Base-by-base conservation (phyloP, 139 green algal genomes). In the Chlamydomonas applanata region DNA sequence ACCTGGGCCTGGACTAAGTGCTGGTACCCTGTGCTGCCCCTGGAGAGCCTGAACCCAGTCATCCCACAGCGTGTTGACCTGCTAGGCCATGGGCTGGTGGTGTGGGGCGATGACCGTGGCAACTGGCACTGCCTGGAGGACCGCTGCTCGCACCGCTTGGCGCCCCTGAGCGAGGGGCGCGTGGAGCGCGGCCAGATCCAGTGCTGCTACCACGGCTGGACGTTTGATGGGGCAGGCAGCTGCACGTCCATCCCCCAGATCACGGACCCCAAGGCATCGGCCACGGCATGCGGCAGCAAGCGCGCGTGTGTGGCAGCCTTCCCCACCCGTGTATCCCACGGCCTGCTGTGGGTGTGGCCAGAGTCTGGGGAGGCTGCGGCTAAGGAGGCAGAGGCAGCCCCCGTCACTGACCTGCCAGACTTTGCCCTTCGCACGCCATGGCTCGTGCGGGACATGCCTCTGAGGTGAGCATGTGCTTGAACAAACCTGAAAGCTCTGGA, bases 331-430 rank as follows among this genome's bases (percentile, higher is more conserved):
- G 35, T 57, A 20, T 4, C 27, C 14, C 35, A 84, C 14, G 76
- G 79, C 4, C 56, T 91, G 77, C 54, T 91, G 68, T 91, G 77
- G 74, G 81, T 89, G 36, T 91, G 79, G 79, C 73, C 77, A 4
- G 74, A 88, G 3, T 17, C 71, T 75, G 40, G 3, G 64, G 16
- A 14, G 16, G 73, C 16, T 2, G 34, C 33, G 33, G 24, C 33
- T 9, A 29, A 36, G 32, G n/a, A n/a, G n/a, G 52, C 62, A 17
- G 1, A 60, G 11, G 40, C 7, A 11, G 40, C 4, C 24, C 7
- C 35, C 1, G 22, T 56, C 9, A 16, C 22, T 3, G 3, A 25
- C 3, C 16, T 11, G 4, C 11, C 34, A 1, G n/a, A 33, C 17
- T n/a, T 14, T 16, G 30, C 3, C 2, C 54, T 22, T 32, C 25